Percentiles rank a stretch among this genome's conserved stretches.
phyloP scores from a whole-genome alignment of 305 asterid genomes.

The Solanum hybrid region DNA sequence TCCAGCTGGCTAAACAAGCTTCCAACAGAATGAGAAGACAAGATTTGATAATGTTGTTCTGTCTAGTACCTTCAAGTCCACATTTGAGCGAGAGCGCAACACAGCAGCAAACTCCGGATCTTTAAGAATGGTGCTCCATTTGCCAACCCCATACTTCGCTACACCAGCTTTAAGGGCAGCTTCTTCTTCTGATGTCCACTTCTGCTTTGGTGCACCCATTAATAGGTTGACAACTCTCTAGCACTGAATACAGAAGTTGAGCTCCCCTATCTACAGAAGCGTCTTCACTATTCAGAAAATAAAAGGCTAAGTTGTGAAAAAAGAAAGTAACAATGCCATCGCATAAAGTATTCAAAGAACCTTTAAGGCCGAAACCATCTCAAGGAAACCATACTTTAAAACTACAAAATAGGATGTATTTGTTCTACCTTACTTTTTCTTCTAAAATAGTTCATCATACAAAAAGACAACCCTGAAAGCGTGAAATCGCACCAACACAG shows the following conservation, averaged over 20 bases:
- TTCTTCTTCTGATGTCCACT: conserved; percentile 97
- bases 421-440: not conserved
- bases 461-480: not conserved
- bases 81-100: conserved; percentile 82
- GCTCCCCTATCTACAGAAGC: conserved; percentile 3
- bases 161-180: conserved; percentile 98
- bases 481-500: not conserved
- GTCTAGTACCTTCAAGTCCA: conserved; percentile 76
- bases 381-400: not conserved
- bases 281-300: not conserved
- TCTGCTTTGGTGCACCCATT: conserved; percentile 99
- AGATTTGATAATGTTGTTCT: not conserved
- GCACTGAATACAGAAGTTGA: conserved; percentile 10
- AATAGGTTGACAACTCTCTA: conserved; percentile 11
- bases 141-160: conserved; percentile 72
- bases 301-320: not conserved
- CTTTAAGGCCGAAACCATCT: not conserved
- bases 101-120: conserved; percentile 70
- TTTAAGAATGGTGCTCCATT: conserved; percentile 95
- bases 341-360: not conserved
- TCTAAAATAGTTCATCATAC: not conserved
- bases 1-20: not conserved
- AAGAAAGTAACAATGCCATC: not conserved
- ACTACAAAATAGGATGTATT: not conserved
- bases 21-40: conserved; percentile 6